Base-by-base conservation (phyloP, 2,329 filamentous ascomycete genomes). In the Botrytis fabae region DNA sequence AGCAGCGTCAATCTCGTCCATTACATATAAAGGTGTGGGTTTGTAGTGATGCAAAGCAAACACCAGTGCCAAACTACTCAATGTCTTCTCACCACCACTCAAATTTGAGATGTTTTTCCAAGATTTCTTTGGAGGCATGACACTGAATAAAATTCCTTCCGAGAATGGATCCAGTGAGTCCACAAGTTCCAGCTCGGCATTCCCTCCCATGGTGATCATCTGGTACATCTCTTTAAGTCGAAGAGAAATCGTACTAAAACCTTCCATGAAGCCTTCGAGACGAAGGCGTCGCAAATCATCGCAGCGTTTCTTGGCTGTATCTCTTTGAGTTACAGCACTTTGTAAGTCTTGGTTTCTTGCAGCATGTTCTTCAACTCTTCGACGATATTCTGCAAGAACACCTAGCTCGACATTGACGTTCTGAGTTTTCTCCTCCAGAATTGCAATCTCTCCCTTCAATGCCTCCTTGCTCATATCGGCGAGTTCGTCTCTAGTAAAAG, bases 181-280 rank as follows among this genome's bases (percentile, higher is more conserved):
- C 59, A 99, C 96, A 38, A 99, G 90, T 82, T 99, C 97, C 20
- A 99, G 89, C 84, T 99, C 96, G 0, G 96, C 96, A 79, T 99
- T 99, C 72, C 96, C 96, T 75, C 96, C 96, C 94, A 99, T 98
- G 35, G 96, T 99, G 82, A 99, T 99, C 95, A 99, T 98, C 82
- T 99, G 96, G 84, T 99, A 99, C 96, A 99, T 99, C 81, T 99
- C 96, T 85, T 99, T 99, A 63, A 99, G 87, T 0, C 95, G 92
- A 38, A 98, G 86, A 1, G 95, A 98, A 82, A 99, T 99, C 75
- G 90, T 92, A 79, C 92, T 92, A 85, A 99, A 98, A 57, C 97
- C 96, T 81, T 97, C 94, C 95, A 98, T 98, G 87, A 99, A 99
- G 51, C 96, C 95, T 78, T 98, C 95, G 12, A 98, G 86, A 44